Percentiles rank a stretch among this genome's conserved stretches.
phyloP scores from a whole-genome alignment of 768 basidiomycete species.

The Hemileccinum rubropunctum region DNA sequence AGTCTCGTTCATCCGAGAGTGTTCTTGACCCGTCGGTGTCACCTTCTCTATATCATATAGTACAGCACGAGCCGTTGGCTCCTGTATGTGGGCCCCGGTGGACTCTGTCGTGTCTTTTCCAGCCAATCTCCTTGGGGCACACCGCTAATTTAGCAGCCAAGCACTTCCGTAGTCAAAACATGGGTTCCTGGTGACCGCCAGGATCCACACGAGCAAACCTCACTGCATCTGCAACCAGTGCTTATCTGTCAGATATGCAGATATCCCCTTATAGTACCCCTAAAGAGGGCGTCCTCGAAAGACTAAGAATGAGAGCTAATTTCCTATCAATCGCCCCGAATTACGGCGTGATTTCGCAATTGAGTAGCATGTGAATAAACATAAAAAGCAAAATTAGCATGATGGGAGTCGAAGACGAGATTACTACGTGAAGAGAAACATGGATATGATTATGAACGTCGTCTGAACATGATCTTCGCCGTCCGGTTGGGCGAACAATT shows the following conservation, averaged over 20 bases:
- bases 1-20: too few species aligned
- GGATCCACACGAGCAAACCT: slow-evolving; percentile 1
- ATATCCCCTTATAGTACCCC: not conserved
- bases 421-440: slow-evolving; percentile 8
- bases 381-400: slow-evolving; percentile 8
- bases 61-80: not conserved
- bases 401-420: slow-evolving; percentile 11
- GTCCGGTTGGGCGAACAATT: slow-evolving; percentile 35
- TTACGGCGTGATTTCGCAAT: slow-evolving; percentile 2
- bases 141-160: too few species aligned
- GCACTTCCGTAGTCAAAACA: too few species aligned
- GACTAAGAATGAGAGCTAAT: slow-evolving; percentile 5
- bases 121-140: not conserved
- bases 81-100: too few species aligned
- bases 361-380: slow-evolving; percentile 5
- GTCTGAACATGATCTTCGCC: slow-evolving; percentile 38
- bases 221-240: too few species aligned
- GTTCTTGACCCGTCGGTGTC: too few species aligned
- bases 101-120: too few species aligned
- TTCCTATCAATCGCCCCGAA: slow-evolving; percentile 18
- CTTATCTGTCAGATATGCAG: not conserved
- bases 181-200: not conserved
- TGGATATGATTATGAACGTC: slow-evolving; percentile 18
- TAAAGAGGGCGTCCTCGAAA: not conserved
- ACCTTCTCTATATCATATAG: too few species aligned